Evolutionary conservation across 75 land plant genomes (phyloP).

Genomic region (Pseudotsuga menziesii): DNA sequence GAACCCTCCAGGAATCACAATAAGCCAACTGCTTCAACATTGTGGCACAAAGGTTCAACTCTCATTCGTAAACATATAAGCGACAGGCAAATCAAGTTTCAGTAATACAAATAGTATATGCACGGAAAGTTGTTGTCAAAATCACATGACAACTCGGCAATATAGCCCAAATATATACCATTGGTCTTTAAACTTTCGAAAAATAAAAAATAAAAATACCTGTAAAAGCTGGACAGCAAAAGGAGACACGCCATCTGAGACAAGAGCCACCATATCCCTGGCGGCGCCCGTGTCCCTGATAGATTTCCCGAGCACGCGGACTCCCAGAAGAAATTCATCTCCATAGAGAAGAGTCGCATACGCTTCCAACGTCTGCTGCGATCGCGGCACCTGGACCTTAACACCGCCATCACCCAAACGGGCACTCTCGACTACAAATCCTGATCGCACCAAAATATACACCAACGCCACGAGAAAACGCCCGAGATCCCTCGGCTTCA

Average conservation of each 20-base stretch:
- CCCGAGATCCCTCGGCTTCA: not conserved
- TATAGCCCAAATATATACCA: not conserved
- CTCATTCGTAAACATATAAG: too few species aligned
- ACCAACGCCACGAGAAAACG: not conserved
- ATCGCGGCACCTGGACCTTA: not conserved
- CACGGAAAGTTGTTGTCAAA: not conserved
- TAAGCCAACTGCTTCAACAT: too few species aligned
- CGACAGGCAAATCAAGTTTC: too few species aligned
- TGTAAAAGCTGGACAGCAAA: constrained; percentile 61
- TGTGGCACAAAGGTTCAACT: too few species aligned
- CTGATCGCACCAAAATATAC: not conserved
- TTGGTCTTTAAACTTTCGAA: not conserved
- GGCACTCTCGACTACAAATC: not conserved
- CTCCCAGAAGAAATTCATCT: constrained; percentile 96
- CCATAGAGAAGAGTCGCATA: constrained; percentile 96
- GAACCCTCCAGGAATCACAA: too few species aligned
- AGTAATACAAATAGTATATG: too few species aligned
- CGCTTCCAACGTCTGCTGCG: constrained; percentile 42
- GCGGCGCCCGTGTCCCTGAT: constrained; percentile 82
- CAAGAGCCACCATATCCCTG: constrained; percentile 90
- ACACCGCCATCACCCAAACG: not conserved
- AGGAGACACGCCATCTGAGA: constrained; percentile 91
- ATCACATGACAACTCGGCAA: not conserved
- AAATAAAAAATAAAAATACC: constrained; percentile 24
- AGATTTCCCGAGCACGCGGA: constrained; percentile 92